Evolutionary conservation across 2,329 filamentous ascomycete genomes (phyloP).

Genomic region (Exophiala phaeomuriformis): DNA sequence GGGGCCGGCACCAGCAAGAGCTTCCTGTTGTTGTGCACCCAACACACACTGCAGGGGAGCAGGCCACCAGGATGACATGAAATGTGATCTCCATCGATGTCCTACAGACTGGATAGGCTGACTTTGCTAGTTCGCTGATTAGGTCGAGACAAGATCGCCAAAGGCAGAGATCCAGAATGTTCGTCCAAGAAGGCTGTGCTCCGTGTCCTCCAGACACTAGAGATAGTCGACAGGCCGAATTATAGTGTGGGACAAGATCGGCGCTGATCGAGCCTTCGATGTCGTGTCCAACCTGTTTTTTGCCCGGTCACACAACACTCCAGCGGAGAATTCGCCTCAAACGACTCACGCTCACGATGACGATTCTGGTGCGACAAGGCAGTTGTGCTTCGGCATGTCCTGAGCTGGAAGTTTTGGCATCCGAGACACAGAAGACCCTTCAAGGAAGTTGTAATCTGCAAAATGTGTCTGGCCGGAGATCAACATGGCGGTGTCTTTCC

Average conservation of each 20-base stretch:
- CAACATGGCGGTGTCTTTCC: too few species aligned
- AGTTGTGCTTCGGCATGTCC: too few species aligned
- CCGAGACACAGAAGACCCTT: too few species aligned
- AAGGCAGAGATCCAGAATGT: constrained; percentile 12
- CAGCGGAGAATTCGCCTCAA: constrained; percentile 9
- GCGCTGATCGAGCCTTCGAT: background rate
- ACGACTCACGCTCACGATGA: background rate
- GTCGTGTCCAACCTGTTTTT: constrained; percentile 1
- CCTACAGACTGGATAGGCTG: background rate
- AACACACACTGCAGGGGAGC: too few species aligned
- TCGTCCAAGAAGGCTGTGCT: background rate
- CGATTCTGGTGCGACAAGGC: background rate
- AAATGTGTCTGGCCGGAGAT: too few species aligned
- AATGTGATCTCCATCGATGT: too few species aligned
- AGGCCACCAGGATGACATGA: too few species aligned
- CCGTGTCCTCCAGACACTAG: background rate
- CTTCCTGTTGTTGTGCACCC: too few species aligned
- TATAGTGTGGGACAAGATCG: constrained; percentile 8
- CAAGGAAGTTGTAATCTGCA: too few species aligned
- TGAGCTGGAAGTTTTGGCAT: too few species aligned
- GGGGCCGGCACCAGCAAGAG: too few species aligned
- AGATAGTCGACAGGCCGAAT: background rate
- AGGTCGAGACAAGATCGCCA: background rate
- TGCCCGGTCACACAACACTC: constrained; percentile 3
- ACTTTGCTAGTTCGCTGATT: background rate